These are phyloP conservation scores for Musa balbisiana DNA, from an alignment of 202 grass and related monocot species.

Conservation along the genomic window DNA sequence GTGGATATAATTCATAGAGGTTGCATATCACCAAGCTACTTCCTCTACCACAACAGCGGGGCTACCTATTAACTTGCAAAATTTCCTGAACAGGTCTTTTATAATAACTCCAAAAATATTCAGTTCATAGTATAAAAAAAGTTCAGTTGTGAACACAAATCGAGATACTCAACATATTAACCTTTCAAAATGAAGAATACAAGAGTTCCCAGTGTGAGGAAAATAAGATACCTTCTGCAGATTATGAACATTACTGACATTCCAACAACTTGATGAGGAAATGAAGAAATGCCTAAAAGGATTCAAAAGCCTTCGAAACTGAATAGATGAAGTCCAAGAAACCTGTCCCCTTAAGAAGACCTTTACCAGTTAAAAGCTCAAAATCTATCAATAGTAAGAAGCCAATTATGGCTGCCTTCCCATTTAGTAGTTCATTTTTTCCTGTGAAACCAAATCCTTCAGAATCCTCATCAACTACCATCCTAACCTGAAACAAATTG, in stretches of 20 bases:
- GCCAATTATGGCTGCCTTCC: constrained; percentile 89
- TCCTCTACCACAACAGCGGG: too few species aligned
- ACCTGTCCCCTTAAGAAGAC: constrained; percentile 93
- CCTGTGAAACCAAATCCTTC: constrained; percentile 86
- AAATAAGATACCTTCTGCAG: constrained; percentile 2
- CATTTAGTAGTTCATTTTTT: constrained; percentile 77
- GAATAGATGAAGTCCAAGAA: constrained; percentile 97
- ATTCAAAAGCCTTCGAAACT: constrained; percentile 57
- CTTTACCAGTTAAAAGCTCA: constrained; percentile 95
- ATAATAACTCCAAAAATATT: too few species aligned
- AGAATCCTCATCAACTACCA: constrained; percentile 75
- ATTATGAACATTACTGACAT: background rate
- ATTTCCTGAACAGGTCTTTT: too few species aligned
- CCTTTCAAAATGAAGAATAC: background rate
- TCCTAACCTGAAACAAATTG: constrained; percentile 59
- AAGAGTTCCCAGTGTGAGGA: background rate
- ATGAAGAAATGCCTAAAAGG: constrained; percentile 4
- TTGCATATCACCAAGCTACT: too few species aligned
- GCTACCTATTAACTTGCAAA: too few species aligned
- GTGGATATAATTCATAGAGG: too few species aligned
- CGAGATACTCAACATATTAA: too few species aligned
- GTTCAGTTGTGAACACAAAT: too few species aligned
- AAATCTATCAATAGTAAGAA: constrained; percentile 93
- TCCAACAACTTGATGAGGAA: background rate
- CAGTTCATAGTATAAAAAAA: too few species aligned